phyloP scores from a whole-genome alignment of 2,329 filamentous ascomycete species.

The Thielaviopsis populi region DNA sequence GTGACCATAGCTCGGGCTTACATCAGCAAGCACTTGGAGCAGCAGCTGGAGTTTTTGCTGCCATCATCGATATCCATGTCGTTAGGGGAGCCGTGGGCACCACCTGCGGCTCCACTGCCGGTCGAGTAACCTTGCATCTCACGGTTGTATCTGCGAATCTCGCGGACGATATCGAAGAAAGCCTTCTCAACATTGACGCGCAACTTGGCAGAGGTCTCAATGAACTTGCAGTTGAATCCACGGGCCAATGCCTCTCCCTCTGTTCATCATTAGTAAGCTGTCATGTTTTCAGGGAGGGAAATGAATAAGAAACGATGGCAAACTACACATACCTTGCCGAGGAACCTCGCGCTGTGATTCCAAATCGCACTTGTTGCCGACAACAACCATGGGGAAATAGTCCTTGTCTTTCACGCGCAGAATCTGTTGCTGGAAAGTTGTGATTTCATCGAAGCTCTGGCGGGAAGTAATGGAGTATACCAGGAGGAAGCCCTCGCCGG shows the following conservation, averaged over 20 bases:
- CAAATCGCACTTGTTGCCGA: conserved; percentile 98
- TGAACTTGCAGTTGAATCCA: conserved; percentile 92
- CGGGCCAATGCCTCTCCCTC: conserved; percentile 80
- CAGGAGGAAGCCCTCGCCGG: conserved; percentile 91
- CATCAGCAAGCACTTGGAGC: conserved; percentile 78
- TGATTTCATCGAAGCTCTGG: conserved; percentile 96
- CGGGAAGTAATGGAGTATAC: conserved; percentile 97
- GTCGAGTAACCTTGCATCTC: conserved; percentile 84
- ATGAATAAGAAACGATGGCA: conserved; percentile 3
- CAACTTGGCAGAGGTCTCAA: conserved; percentile 97
- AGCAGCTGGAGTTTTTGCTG: conserved; percentile 60
- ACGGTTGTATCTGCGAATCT: conserved; percentile 96
- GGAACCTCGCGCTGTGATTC: conserved; percentile 83
- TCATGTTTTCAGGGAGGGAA: not conserved
- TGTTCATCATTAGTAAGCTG: conserved; percentile 26
- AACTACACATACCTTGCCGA: conserved; percentile 56
- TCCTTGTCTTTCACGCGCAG: conserved; percentile 98
- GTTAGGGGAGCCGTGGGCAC: conserved; percentile 44
- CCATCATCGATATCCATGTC: conserved; percentile 69
- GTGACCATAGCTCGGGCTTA: conserved; percentile 30
- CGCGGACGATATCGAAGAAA: conserved; percentile 95
- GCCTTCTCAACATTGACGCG: conserved; percentile 97
- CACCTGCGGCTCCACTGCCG: conserved; percentile 49
- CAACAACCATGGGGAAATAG: conserved; percentile 98
- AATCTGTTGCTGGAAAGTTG: conserved; percentile 98